These are phyloP conservation scores for Euphrasia arctica DNA, from an alignment of 305 asterid species.

Conservation along the genomic window DNA sequence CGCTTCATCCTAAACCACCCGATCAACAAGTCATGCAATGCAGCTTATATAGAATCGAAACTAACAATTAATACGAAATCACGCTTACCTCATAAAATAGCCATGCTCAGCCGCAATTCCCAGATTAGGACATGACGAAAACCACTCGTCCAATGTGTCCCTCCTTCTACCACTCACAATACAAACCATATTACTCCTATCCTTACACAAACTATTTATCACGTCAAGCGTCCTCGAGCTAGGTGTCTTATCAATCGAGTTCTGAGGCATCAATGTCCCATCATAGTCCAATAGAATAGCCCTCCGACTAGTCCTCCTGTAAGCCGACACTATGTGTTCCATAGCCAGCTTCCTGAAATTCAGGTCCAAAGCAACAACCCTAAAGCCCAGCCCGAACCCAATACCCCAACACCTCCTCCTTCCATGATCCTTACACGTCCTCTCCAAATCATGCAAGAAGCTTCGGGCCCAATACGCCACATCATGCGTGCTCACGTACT, in stretches of 20 bases:
- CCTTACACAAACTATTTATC: conserved; percentile 55
- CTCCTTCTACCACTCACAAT: conserved; percentile 76
- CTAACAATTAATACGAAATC: neutral
- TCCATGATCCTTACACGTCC: conserved; percentile 80
- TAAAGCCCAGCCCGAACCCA: conserved; percentile 77
- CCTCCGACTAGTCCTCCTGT: conserved; percentile 61
- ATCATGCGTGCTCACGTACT: conserved; percentile 84
- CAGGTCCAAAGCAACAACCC: conserved; percentile 83
- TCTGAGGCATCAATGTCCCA: conserved; percentile 88
- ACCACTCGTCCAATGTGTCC: conserved; percentile 55
- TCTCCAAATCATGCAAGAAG: conserved; percentile 77
- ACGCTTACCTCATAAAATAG: conserved; percentile 54
- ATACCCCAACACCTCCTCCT: conserved; percentile 87
- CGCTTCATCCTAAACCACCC: conserved; percentile 44
- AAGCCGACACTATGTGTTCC: conserved; percentile 93
- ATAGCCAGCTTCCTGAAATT: conserved; percentile 72
- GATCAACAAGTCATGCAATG: conserved; percentile 1
- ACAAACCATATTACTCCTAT: conserved; percentile 65
- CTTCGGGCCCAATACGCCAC: conserved; percentile 94
- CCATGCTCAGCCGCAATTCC: conserved; percentile 95
- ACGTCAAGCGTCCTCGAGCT: conserved; percentile 62
- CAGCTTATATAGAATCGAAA: neutral
- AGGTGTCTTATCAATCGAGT: conserved; percentile 75
- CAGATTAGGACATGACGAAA: conserved; percentile 63
- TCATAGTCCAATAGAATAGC: conserved; percentile 83